These are phyloP conservation scores for Canariomyces notabilis DNA, from an alignment of 2,329 filamentous ascomycete genomes.

Conservation along the genomic window DNA sequence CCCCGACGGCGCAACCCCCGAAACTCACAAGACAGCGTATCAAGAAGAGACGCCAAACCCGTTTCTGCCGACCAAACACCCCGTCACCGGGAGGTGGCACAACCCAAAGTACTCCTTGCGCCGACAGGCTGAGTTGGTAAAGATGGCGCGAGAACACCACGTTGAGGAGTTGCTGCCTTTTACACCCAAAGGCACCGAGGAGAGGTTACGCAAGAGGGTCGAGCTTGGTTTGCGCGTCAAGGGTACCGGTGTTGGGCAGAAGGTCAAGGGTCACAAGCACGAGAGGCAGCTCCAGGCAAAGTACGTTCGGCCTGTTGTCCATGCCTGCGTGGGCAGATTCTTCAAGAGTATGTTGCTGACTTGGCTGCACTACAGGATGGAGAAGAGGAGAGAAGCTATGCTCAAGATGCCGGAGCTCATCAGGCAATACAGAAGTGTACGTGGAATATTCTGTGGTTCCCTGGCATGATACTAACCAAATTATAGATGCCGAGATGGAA, in stretches of 20 bases:
- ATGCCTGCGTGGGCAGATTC: background rate
- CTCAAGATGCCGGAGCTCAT: constrained; percentile 90
- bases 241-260: constrained; percentile 87
- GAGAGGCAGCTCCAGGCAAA: constrained; percentile 78
- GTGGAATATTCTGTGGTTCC: constrained; percentile 27
- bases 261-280: constrained; percentile 91
- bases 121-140: constrained; percentile 84
- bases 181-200: constrained; percentile 69
- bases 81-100: constrained; percentile 75
- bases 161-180: constrained; percentile 76
- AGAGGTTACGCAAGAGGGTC: constrained; percentile 64
- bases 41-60: constrained; percentile 64
- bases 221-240: constrained; percentile 80
- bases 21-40: constrained; percentile 43
- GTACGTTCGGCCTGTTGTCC: constrained; percentile 40
- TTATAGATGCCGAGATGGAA: constrained; percentile 48
- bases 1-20: constrained; percentile 37
- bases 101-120: constrained; percentile 78
- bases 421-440: constrained; percentile 85
- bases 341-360: constrained; percentile 29
- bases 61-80: constrained; percentile 75
- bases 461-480: constrained; percentile 31
- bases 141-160: constrained; percentile 72
- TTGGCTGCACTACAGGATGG: constrained; percentile 53
- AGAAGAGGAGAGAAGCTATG: constrained; percentile 88